These are phyloP conservation scores for Linanthus parryae DNA, from an alignment of 148 eudicot species.

Conservation along the genomic window DNA sequence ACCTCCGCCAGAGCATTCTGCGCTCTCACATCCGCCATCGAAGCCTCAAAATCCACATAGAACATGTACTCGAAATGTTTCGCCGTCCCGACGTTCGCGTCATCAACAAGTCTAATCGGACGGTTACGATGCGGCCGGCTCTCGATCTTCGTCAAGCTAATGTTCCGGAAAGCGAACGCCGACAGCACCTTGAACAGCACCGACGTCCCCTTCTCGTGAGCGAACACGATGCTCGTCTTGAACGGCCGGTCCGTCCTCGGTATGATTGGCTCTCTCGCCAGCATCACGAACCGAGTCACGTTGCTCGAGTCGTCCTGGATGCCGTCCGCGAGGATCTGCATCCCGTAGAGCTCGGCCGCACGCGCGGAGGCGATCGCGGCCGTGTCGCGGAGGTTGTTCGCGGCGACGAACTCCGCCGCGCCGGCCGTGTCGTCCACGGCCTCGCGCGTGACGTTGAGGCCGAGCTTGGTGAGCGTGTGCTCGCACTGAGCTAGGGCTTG, in stretches of 20 bases:
- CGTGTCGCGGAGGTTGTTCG: conserved; percentile 58
- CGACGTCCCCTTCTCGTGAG: conserved; percentile 82
- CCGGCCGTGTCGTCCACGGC: conserved; percentile 95
- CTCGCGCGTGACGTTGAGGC: conserved; percentile 63
- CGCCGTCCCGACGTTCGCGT: conserved; percentile 79
- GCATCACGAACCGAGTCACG: conserved; percentile 90
- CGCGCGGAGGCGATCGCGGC: conserved; percentile 87
- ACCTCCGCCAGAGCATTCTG: conserved; percentile 96
- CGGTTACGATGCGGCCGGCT: conserved; percentile 84
- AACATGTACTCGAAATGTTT: conserved; percentile 98
- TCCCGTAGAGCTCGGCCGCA: conserved; percentile 76
- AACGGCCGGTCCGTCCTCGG: conserved; percentile 84
- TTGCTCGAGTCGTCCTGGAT: conserved; percentile 86
- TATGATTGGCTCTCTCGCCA: conserved; percentile 91
- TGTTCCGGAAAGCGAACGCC: conserved; percentile 89
- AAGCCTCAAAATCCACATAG: conserved; percentile 94
- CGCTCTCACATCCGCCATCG: conserved; percentile 87
- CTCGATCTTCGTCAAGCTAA: conserved; percentile 88
- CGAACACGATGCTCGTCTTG: conserved; percentile 96
- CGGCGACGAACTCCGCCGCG: conserved; percentile 74
- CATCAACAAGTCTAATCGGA: conserved; percentile 77
- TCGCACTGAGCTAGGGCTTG: conserved; percentile 92
- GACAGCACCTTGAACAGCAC: conserved; percentile 94
- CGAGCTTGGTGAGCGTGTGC: conserved; percentile 63
- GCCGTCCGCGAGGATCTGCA: conserved; percentile 76